Base-by-base conservation (phyloP, 306 rosid genomes). In the Castanea sativa region DNA sequence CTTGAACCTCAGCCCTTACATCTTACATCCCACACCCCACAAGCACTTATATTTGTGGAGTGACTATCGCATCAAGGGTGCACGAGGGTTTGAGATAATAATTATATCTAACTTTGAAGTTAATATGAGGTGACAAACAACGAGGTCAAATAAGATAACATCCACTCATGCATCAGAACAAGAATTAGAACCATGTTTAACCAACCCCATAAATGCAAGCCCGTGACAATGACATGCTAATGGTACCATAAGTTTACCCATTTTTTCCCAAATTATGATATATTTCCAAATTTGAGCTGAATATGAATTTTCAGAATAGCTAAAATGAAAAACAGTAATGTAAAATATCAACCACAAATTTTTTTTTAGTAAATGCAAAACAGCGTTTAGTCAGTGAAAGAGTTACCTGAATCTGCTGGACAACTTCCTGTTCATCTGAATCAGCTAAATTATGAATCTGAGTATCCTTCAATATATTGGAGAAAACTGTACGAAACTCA, bases 401-500 rank as follows among this genome's bases (percentile, higher is more conserved):
- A 82, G 74, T 78, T 82, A 95, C 99, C 98, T 91, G 93, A 85
- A 95, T 94, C 81, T 93, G 98, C 83, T 87, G 99, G 72, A 95
- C 99, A 83, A 85, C 90, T 89, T 95, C 99, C 82, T 89, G 98
- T 73, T 90, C 99, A 82, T 95, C 99, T 43, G 98, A 89, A 88
- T 95, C 99, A 67, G 98, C 99, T 81, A 95, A 87, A 43, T 83
- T 51, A 76, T 91, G 98, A 89, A 95, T 91, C 82, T 95, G 97
- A 80, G 92, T 85, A 84, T 93, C 97, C 96, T 91, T 93, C 97
- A 95, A 76, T 78, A 95, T 82, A 92, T 91, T 95, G 93, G 99
- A 92, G 96, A 95, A 95, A 90, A 90, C 98, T 95, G 98, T 79
- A 35, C 25, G 16, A 79, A 91, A 85, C 83, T 85, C 82, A 78